phyloP scores from a whole-genome alignment of 495 filamentous ascomycete genomes.

The Tuber calosporum region DNA sequence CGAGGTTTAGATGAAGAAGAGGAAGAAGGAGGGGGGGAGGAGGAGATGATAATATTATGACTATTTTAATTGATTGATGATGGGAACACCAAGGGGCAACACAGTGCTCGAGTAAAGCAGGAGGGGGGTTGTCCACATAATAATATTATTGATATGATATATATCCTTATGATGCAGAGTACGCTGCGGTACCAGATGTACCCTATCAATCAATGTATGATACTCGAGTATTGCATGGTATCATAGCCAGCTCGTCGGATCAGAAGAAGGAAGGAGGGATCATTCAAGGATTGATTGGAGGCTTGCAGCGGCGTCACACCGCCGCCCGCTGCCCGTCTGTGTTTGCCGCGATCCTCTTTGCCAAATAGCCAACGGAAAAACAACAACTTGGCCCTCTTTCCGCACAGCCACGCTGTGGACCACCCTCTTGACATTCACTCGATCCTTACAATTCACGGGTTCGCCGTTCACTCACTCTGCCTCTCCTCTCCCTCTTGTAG shows the following conservation, averaged over 20 bases:
- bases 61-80: neutral
- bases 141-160: too few relatives aligned
- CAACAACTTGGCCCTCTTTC: neutral
- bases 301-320: neutral
- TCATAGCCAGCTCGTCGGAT: slow-evolving; percentile 19
- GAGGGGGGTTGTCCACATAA: neutral
- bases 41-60: neutral
- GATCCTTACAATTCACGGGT: too few relatives aligned
- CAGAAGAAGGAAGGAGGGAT: neutral
- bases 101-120: neutral
- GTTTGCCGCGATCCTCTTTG: slow-evolving; percentile 16
- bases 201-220: too few relatives aligned
- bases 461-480: too few relatives aligned
- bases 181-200: neutral
- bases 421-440: neutral
- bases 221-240: too few relatives aligned
- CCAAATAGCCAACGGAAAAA: neutral
- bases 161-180: neutral
- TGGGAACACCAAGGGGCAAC: neutral
- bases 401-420: neutral
- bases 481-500: neutral
- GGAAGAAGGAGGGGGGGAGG: neutral
- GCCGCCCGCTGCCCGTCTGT: neutral
- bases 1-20: neutral
- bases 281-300: neutral